A percentile compares a stretch with the other conserved stretches of the same genome.
Evolutionary conservation across 2,329 filamentous ascomycete genomes (phyloP).

Genomic region (Ceratocystis cacaofunesta): DNA sequence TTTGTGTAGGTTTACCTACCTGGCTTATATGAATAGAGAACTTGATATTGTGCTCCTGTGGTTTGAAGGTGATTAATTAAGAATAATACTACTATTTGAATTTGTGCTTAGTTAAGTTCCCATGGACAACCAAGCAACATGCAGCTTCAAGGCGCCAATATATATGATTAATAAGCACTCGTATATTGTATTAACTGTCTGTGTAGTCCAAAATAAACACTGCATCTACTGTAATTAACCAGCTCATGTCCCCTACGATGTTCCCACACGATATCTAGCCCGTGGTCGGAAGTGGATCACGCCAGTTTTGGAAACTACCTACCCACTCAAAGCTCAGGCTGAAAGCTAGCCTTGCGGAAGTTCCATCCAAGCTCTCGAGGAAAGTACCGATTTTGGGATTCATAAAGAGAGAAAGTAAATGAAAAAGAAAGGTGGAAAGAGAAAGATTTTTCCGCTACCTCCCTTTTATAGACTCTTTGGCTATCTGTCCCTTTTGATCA

Average conservation of each 20-base stretch:
- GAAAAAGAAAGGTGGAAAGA: neutral
- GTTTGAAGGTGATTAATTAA: too few species aligned
- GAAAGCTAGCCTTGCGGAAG: neutral
- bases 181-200: too few species aligned
- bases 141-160: too few species aligned
- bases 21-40: neutral
- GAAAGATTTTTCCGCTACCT: neutral
- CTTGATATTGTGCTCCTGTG: too few species aligned
- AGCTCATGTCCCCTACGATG: neutral
- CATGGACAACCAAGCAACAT: too few species aligned
- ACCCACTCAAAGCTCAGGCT: neutral
- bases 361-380: neutral
- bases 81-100: too few species aligned
- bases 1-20: neutral
- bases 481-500: neutral
- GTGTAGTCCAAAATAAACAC: too few species aligned
- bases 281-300: constrained; percentile 1
- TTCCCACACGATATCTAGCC: neutral
- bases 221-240: too few species aligned
- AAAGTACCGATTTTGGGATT: neutral
- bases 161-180: too few species aligned
- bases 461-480: neutral
- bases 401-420: neutral
- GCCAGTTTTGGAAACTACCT: neutral
- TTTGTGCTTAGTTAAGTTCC: too few species aligned